phyloP scores from a whole-genome alignment of 2,329 filamentous ascomycete genomes.

The Pestalotiopsis sp. region DNA sequence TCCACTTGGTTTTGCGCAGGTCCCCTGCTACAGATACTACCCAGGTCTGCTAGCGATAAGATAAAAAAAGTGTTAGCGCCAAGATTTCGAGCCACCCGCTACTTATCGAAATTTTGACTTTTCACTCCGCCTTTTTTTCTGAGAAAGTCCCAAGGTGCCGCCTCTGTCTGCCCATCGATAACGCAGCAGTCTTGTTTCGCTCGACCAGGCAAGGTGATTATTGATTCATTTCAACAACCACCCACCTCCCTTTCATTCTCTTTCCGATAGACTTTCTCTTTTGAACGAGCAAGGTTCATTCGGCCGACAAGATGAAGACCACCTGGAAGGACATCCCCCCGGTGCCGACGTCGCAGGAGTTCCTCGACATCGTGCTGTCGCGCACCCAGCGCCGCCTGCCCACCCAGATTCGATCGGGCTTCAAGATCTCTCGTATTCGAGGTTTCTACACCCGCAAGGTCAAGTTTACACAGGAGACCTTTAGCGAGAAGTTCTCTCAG shows the following conservation, averaged over 20 bases:
- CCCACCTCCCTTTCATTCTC: not conserved
- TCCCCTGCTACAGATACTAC: not conserved
- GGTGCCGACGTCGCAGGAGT: constrained; percentile 91
- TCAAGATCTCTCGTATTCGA: constrained; percentile 93
- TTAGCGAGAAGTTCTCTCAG: constrained; percentile 86
- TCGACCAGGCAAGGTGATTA: constrained; percentile 3
- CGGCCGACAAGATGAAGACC: constrained; percentile 45
- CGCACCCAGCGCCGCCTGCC: constrained; percentile 90
- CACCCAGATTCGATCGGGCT: constrained; percentile 93
- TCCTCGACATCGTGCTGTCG: constrained; percentile 95
- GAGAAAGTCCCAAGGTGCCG: constrained; percentile 7
- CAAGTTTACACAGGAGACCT: constrained; percentile 97
- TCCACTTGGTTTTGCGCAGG: not conserved
- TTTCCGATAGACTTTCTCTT: not conserved
- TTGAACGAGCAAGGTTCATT: not conserved
- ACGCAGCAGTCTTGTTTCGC: not conserved
- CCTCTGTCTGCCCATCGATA: constrained; percentile 9
- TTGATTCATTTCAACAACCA: not conserved
- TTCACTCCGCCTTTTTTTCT: constrained; percentile 13
- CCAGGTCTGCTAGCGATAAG: constrained; percentile 12
- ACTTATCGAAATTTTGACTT: constrained; percentile 8
- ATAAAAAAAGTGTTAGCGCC: constrained; percentile 13
- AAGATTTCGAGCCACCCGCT: constrained; percentile 15
- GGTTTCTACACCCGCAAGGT: constrained; percentile 96
- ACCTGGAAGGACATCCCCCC: constrained; percentile 74